These are phyloP conservation scores for Rhazya stricta DNA, from an alignment of 257 asterid genomes.

Conservation along the genomic window DNA sequence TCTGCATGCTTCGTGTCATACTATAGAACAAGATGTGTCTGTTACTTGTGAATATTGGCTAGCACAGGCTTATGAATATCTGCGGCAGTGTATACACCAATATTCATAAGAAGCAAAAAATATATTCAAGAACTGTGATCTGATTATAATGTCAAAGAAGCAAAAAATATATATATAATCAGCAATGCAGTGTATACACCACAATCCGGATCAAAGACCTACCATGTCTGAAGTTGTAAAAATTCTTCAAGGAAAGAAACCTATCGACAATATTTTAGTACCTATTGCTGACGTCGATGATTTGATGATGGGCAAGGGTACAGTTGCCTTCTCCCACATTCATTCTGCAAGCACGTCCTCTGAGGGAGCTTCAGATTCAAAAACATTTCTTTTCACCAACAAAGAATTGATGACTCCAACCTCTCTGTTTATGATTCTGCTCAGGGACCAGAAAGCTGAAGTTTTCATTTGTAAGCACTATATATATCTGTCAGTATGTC, in stretches of 20 bases:
- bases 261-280: neutral
- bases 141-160: slow-evolving; percentile 12
- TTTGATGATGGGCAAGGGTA: neutral
- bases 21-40: too few relatives aligned
- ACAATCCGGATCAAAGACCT: slow-evolving; percentile 17
- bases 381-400: neutral
- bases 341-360: slow-evolving; percentile 12
- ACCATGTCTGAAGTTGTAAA: slow-evolving; percentile 24
- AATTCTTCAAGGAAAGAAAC: slow-evolving; percentile 19
- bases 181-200: slow-evolving; percentile 23
- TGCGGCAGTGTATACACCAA: neutral
- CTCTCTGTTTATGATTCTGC: too few relatives aligned
- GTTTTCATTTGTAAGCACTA: too few relatives aligned
- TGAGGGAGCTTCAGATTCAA: slow-evolving; percentile 11
- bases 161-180: neutral
- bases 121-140: too few relatives aligned
- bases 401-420: slow-evolving; percentile 8
- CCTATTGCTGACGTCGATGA: neutral
- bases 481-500: too few relatives aligned
- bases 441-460: too few relatives aligned
- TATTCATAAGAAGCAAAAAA: slow-evolving; percentile 9
- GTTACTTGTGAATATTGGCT: neutral
- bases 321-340: slow-evolving; percentile 1
- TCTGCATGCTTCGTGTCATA: too few relatives aligned
- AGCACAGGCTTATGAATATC: slow-evolving; percentile 17